Percentiles rank a stretch among this genome's conserved stretches.
Evolutionary conservation across 2,329 filamentous ascomycete genomes (phyloP).

Genomic region (Alternaria viburni): DNA sequence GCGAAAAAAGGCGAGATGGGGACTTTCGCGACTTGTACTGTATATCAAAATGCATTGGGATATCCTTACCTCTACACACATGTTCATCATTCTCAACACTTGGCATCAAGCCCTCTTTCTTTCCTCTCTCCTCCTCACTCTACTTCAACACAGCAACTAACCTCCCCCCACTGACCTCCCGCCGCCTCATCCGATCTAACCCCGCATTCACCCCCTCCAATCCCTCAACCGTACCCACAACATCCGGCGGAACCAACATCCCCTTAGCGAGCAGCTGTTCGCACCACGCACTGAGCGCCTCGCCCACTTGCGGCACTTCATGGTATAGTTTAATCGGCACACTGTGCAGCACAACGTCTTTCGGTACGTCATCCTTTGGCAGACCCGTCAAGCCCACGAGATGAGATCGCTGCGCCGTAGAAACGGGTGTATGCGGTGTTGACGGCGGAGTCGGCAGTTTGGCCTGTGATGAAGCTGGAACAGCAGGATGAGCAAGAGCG

Average conservation of each 20-base stretch:
- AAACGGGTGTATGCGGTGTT: constrained; percentile 27
- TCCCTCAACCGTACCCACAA: constrained; percentile 69
- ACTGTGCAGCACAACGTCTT: constrained; percentile 63
- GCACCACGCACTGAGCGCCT: constrained; percentile 69
- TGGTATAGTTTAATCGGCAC: constrained; percentile 81
- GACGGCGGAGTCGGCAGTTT: constrained; percentile 37
- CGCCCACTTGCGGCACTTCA: constrained; percentile 68
- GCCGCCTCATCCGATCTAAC: constrained; percentile 69
- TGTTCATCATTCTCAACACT: background rate
- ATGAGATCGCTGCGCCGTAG: constrained; percentile 54
- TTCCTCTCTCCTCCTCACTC: background rate
- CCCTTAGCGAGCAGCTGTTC: constrained; percentile 66
- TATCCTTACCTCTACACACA: background rate
- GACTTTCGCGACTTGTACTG: background rate
- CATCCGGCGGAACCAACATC: constrained; percentile 65
- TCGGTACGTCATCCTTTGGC: constrained; percentile 60
- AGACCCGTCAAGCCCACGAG: constrained; percentile 72
- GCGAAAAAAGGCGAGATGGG: background rate
- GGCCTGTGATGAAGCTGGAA: constrained; percentile 1
- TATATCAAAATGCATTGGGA: constrained; percentile 1
- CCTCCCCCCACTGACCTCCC: constrained; percentile 71
- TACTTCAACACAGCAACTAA: constrained; percentile 56
- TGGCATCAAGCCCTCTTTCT: accelerated
- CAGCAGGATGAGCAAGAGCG: constrained; percentile 50
- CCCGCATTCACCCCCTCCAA: constrained; percentile 71